Percentiles rank a stretch among this genome's conserved stretches.
Evolutionary conservation across 148 eudicot genomes (phyloP).

Genomic region (Fagopyrum homotropicum): DNA sequence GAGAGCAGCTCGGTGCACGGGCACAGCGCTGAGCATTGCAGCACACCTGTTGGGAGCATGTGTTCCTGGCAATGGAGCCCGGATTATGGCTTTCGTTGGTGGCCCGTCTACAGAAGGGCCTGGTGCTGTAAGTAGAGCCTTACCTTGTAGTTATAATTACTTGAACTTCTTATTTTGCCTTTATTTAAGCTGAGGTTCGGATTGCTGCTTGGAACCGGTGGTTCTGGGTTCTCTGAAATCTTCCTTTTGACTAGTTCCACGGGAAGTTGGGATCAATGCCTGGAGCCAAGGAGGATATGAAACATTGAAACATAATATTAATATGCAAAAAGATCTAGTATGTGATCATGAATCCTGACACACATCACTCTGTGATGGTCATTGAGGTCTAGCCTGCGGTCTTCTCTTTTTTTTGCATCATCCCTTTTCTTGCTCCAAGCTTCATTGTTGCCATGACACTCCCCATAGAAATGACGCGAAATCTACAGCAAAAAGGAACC

Average conservation of each 20-base stretch:
- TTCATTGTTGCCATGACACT: not conserved
- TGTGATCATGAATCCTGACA: not conserved
- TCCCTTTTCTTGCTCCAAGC: not conserved
- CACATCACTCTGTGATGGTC: not conserved
- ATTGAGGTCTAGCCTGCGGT: not conserved
- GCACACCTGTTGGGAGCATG: constrained; percentile 91
- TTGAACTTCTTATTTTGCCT: not conserved
- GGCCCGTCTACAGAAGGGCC: constrained; percentile 97
- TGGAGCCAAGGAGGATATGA: not conserved
- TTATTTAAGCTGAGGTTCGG: not conserved
- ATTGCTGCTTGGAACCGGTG: not conserved
- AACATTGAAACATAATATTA: not conserved
- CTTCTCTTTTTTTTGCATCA: not conserved
- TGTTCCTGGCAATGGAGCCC: constrained; percentile 89
- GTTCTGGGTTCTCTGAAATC: not conserved
- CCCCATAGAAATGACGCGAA: not conserved
- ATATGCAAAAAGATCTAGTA: not conserved
- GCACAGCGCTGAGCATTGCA: constrained; percentile 79
- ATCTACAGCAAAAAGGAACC: not conserved
- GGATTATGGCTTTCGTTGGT: constrained; percentile 90
- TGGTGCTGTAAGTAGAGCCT: constrained; percentile 69
- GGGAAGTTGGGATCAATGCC: not conserved
- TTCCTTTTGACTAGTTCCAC: not conserved
- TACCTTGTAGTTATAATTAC: not conserved
- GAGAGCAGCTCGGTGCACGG: constrained; percentile 90